These are phyloP conservation scores for Rubus parviflorus DNA, from an alignment of 306 rosid species.

Conservation along the genomic window DNA sequence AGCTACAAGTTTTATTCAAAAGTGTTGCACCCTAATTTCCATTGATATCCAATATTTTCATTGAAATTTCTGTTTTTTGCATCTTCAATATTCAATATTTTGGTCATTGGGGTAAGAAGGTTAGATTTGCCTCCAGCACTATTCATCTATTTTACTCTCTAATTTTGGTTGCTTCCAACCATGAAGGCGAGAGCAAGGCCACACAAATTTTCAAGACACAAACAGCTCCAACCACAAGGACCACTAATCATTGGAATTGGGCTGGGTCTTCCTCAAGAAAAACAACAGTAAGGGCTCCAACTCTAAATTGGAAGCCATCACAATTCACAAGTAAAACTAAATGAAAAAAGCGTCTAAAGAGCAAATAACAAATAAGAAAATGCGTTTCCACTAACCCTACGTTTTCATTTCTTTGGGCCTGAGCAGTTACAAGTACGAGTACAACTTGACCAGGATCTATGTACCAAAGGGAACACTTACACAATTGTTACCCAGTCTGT, in stretches of 20 bases:
- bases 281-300: not conserved
- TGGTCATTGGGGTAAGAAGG: no score
- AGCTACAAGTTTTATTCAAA: no score
- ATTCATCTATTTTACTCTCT: no score
- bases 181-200: no score
- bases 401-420: constrained; percentile 1
- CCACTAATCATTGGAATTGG: not conserved
- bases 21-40: no score
- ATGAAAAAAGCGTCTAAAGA: not conserved
- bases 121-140: no score
- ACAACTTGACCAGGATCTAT: not conserved
- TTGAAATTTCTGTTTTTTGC: no score
- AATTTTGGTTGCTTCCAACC: no score
- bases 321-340: not conserved
- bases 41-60: no score
- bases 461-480: not conserved
- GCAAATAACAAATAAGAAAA: not conserved
- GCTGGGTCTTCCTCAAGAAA: not conserved
- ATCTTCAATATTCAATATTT: no score
- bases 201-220: no score
- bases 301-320: not conserved
- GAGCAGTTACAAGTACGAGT: not conserved
- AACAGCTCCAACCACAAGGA: no score
- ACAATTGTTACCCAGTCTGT: constrained; percentile 2
- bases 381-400: not conserved